phyloP scores from a whole-genome alignment of 140 eudicot species.

The Stevia rebaudiana region DNA sequence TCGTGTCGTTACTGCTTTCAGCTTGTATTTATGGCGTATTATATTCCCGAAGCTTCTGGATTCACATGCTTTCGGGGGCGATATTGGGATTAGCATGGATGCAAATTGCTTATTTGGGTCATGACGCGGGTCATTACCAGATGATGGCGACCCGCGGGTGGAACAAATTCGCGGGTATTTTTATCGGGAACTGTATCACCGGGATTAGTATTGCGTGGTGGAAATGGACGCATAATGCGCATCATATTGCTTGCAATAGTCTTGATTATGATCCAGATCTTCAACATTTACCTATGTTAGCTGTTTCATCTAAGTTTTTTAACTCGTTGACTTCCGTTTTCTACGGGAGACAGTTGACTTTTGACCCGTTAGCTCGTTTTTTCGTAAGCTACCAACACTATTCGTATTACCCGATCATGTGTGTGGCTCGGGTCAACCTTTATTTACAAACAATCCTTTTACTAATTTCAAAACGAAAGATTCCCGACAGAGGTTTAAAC shows the following conservation, averaged over 20 bases:
- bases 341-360: constrained; percentile 60
- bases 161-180: constrained; percentile 62
- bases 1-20: constrained; percentile 43
- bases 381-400: constrained; percentile 79
- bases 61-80: constrained; percentile 61
- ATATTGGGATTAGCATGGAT: constrained; percentile 82
- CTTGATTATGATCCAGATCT: constrained; percentile 93
- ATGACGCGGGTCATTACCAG: constrained; percentile 89
- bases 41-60: constrained; percentile 31
- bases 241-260: constrained; percentile 77
- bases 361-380: constrained; percentile 59
- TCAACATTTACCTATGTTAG: constrained; percentile 89
- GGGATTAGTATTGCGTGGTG: constrained; percentile 99
- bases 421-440: constrained; percentile 72
- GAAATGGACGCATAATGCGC: constrained; percentile 99
- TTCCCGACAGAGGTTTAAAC: constrained; percentile 69
- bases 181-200: constrained; percentile 82
- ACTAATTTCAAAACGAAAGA: constrained; percentile 53
- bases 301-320: constrained; percentile 61
- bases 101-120: constrained; percentile 79
- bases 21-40: constrained; percentile 57
- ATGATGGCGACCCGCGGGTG: constrained; percentile 67
- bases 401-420: constrained; percentile 81
- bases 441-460: constrained; percentile 76
- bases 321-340: constrained; percentile 49